Percentiles rank a stretch among this genome's conserved stretches.
Evolutionary conservation across 2,329 filamentous ascomycete genomes (phyloP).

Genomic region (Trichoderma pleuroti): DNA sequence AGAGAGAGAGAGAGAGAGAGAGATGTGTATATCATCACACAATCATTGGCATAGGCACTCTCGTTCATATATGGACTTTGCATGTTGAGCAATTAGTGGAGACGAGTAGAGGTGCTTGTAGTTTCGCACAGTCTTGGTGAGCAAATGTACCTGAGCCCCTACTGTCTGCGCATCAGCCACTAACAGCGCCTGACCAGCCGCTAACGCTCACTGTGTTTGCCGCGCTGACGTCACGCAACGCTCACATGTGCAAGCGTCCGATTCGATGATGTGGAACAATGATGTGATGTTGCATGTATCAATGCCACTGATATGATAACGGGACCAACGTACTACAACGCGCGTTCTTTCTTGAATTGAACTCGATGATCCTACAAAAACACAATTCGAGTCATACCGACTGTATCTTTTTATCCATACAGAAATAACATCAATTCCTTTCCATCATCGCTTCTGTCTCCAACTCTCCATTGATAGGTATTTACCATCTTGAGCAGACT

Average conservation of each 20-base stretch:
- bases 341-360: no score
- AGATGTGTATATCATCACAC: no score
- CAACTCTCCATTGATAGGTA: background rate
- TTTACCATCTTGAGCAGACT: background rate
- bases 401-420: background rate
- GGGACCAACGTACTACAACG: background rate
- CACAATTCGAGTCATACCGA: background rate
- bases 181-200: background rate
- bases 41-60: background rate
- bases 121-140: background rate
- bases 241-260: background rate
- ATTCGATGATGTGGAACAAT: slow-evolving; percentile 7
- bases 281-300: background rate
- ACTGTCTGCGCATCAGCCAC: background rate
- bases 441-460: background rate
- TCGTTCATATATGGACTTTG: background rate
- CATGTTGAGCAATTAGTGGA: background rate
- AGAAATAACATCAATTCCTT: background rate
- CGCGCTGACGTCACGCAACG: slow-evolving; percentile 8
- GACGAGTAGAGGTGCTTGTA: background rate
- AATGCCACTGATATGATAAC: background rate
- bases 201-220: background rate
- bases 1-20: no score
- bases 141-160: background rate
- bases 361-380: background rate